Conservation (phyloP, 2,329 filamentous ascomycete genomes). For the Coniochaeta prunicola region DNA sequence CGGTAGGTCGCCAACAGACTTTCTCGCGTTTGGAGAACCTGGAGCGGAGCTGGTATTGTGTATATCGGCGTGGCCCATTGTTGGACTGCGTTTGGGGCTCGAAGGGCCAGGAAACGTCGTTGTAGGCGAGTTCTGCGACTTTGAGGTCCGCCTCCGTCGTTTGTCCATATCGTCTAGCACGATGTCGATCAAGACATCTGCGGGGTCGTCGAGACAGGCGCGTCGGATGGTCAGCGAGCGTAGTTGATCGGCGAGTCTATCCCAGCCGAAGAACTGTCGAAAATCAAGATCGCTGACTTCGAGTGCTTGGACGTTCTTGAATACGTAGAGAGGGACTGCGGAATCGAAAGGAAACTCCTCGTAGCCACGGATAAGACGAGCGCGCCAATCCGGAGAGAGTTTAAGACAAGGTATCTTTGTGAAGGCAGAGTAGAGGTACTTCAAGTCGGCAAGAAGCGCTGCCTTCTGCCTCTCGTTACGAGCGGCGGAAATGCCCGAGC, state of each 20-base stretch:
- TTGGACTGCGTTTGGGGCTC: constrained; percentile 56
- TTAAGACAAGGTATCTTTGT: constrained; percentile 94
- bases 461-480: constrained; percentile 87
- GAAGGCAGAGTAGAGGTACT: constrained; percentile 95
- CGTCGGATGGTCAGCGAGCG: constrained; percentile 84
- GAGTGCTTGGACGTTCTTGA: constrained; percentile 92
- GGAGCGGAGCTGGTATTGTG: constrained; percentile 63
- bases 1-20: constrained; percentile 41
- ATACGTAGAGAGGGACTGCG: constrained; percentile 89
- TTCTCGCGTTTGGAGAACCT: constrained; percentile 48
- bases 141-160: constrained; percentile 78
- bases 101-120: constrained; percentile 55
- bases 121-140: constrained; percentile 73
- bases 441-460: constrained; percentile 77
- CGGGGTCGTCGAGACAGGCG: constrained; percentile 80
- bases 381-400: constrained; percentile 87
- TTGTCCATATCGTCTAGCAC: constrained; percentile 96
- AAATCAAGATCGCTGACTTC: constrained; percentile 96
- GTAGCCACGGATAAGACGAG: constrained; percentile 82
- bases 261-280: constrained; percentile 95
- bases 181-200: constrained; percentile 84
- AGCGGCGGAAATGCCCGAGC: constrained; percentile 69
- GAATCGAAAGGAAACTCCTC: constrained; percentile 98
- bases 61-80: constrained; percentile 57
- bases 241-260: constrained; percentile 84